These are phyloP conservation scores for Parasitella parasitica DNA, from an alignment of 371 early-diverging fungal genomes.

Conservation along the genomic window DNA sequence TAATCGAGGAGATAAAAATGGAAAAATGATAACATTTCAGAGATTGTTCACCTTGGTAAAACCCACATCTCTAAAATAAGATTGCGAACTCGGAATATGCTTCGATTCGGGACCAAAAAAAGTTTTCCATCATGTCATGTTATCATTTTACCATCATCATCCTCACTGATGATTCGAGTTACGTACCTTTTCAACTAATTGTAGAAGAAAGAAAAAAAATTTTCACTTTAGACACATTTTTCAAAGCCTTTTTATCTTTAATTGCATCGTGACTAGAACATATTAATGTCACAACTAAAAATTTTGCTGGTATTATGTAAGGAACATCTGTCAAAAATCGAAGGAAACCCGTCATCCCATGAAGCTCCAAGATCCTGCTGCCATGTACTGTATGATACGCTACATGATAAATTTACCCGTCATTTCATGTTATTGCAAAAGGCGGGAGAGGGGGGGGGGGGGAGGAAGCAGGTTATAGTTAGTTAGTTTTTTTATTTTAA, in stretches of 20 bases:
- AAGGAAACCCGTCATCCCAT: background rate
- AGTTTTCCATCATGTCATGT: conserved; percentile 25
- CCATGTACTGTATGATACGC: no score
- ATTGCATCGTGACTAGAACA: background rate
- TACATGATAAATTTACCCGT: no score
- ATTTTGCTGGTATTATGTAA: no score
- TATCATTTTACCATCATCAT: background rate
- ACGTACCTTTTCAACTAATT: background rate
- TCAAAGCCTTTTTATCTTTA: background rate
- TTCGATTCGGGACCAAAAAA: conserved; percentile 26
- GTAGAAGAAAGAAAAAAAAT: background rate
- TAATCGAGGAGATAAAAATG: background rate
- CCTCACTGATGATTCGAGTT: background rate
- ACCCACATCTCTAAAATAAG: conserved; percentile 27
- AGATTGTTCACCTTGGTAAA: conserved; percentile 28
- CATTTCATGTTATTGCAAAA: no score
- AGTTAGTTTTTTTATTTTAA: no score
- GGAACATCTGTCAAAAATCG: background rate
- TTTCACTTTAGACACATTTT: background rate
- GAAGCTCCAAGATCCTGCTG: no score
- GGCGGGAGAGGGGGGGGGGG: no score
- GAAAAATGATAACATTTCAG: conserved; percentile 6
- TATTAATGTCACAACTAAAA: background rate
- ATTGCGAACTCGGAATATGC: conserved; percentile 22
- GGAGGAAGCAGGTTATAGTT: no score